These are phyloP conservation scores for Candida boleticola DNA, from an alignment of 805 yeast species.

Conservation along the genomic window DNA sequence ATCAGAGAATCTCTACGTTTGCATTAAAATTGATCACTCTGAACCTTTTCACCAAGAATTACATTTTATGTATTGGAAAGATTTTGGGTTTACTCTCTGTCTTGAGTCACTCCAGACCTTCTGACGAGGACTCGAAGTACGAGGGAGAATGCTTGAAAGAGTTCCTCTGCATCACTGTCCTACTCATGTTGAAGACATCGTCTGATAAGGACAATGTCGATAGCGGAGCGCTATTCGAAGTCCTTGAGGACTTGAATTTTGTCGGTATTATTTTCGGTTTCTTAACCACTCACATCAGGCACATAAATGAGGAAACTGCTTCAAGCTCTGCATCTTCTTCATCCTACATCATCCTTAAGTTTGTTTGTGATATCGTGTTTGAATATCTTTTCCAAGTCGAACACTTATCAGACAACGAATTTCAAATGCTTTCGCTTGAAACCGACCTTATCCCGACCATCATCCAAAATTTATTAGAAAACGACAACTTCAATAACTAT, in stretches of 20 bases:
- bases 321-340: constrained; percentile 11
- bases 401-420: constrained; percentile 33
- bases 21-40: constrained; percentile 35
- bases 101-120: constrained; percentile 18
- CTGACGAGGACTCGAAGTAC: constrained; percentile 10
- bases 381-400: constrained; percentile 38
- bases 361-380: constrained; percentile 39
- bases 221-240: not conserved
- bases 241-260: constrained; percentile 14
- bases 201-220: not conserved
- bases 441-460: constrained; percentile 28
- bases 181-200: constrained; percentile 32
- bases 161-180: constrained; percentile 32
- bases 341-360: constrained; percentile 33
- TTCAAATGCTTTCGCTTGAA: constrained; percentile 23
- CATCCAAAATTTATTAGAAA: constrained; percentile 27
- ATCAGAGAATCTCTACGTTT: constrained; percentile 30
- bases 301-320: constrained; percentile 9
- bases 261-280: constrained; percentile 28
- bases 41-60: constrained; percentile 39
- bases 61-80: constrained; percentile 35
- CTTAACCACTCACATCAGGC: constrained; percentile 24
- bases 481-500: constrained; percentile 34
- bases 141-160: constrained; percentile 29
- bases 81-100: constrained; percentile 30